phyloP scores from a whole-genome alignment of 345 rosid genomes.

The Eucalyptus sp. region DNA sequence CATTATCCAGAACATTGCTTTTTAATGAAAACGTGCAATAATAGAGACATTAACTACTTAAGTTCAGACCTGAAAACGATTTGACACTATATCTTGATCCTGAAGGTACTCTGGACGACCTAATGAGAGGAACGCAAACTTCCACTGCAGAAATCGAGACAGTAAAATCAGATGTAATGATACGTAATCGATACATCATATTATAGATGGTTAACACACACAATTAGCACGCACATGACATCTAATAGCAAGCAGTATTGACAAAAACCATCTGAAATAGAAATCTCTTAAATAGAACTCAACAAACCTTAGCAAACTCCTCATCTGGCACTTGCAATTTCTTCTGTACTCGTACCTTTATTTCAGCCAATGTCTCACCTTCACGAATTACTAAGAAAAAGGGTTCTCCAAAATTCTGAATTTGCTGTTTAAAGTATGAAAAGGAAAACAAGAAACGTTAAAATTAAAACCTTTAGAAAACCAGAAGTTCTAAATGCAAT shows the following conservation, averaged over 20 bases:
- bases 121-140: conserved; percentile 74
- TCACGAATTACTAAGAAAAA: conserved; percentile 91
- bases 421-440: conserved; percentile 42
- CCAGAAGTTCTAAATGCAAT: not conserved
- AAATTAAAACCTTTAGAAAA: not conserved
- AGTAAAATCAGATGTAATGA: not conserved
- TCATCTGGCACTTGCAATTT: conserved; percentile 90
- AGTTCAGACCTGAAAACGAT: conserved; percentile 69
- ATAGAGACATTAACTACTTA: not conserved
- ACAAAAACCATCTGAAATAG: not conserved
- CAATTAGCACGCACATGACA: not conserved
- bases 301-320: conserved; percentile 82
- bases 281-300: not conserved
- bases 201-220: not conserved
- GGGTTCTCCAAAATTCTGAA: conserved; percentile 94
- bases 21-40: not conserved
- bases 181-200: not conserved
- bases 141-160: conserved; percentile 53
- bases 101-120: conserved; percentile 89
- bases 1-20: not conserved
- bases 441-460: not conserved
- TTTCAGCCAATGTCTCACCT: conserved; percentile 78
- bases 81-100: conserved; percentile 69
- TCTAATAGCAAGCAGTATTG: not conserved
- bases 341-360: conserved; percentile 79